Evolutionary conservation across 768 basidiomycete genomes (phyloP).

Genomic region (Hericium coralloides): DNA sequence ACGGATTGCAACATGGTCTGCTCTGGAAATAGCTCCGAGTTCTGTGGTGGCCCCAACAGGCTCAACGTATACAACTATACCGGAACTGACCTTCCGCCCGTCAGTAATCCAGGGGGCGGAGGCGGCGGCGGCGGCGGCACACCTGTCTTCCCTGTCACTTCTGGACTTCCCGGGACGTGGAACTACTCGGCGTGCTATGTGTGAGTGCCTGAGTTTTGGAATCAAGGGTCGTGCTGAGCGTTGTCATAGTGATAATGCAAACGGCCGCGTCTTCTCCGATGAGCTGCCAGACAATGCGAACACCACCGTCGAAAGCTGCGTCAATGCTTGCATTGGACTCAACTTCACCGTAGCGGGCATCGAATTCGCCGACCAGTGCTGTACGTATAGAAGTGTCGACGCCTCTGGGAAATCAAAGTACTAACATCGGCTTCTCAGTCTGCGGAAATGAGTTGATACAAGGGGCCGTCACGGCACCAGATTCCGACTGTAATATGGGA

Average conservation of each 20-base stretch:
- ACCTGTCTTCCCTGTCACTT: slow-evolving; percentile 8
- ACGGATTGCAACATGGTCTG: slow-evolving; percentile 62
- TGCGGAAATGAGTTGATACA: slow-evolving; percentile 61
- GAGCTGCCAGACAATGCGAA: slow-evolving; percentile 28
- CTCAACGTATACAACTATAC: slow-evolving; percentile 67
- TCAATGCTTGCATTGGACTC: slow-evolving; percentile 42
- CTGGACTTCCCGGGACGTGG: slow-evolving; percentile 7
- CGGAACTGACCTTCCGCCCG: slow-evolving; percentile 37
- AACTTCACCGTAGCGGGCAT: slow-evolving; percentile 61
- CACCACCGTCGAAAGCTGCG: slow-evolving; percentile 57
- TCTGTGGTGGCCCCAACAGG: slow-evolving; percentile 65
- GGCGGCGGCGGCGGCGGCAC: slow-evolving; percentile 20
- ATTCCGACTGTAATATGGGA: slow-evolving; percentile 57
- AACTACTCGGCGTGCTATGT: slow-evolving; percentile 38
- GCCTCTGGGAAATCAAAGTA: neutral
- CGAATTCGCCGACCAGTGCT: slow-evolving; percentile 49
- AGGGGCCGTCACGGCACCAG: slow-evolving; percentile 43
- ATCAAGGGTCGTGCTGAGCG: neutral
- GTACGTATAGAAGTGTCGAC: slow-evolving; percentile 26
- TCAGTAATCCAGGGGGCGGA: slow-evolving; percentile 20
- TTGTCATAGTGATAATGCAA: slow-evolving; percentile 39
- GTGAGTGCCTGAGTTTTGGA: slow-evolving; percentile 17
- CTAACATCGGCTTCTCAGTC: slow-evolving; percentile 28
- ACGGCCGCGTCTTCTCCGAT: slow-evolving; percentile 51
- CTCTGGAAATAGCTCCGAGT: slow-evolving; percentile 50